phyloP scores from a whole-genome alignment of 2,329 filamentous ascomycete genomes.

The Pezicula rhizophila region DNA sequence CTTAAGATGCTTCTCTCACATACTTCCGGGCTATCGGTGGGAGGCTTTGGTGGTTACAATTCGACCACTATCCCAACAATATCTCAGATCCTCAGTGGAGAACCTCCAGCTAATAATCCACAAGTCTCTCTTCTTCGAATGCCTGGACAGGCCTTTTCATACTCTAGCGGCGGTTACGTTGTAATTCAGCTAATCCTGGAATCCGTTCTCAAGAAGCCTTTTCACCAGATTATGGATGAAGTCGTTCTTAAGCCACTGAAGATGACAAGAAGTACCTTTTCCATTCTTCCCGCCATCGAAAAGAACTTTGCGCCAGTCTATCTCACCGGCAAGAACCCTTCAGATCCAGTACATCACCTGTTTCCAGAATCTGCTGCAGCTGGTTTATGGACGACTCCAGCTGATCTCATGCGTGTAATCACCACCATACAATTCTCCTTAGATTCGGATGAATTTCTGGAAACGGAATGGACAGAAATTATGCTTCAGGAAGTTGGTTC shows the following conservation, averaged over 20 bases:
- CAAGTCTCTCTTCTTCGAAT: neutral
- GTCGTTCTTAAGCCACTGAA: constrained; percentile 3
- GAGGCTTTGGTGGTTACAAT: neutral
- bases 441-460: constrained; percentile 4
- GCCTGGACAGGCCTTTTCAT: constrained; percentile 6
- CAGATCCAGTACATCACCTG: neutral
- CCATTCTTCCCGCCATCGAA: constrained; percentile 1
- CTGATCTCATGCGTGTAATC: constrained; percentile 6
- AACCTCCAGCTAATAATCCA: constrained; percentile 4
- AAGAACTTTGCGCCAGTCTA: constrained; percentile 7
- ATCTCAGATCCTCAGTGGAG: constrained; percentile 5
- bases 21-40: constrained; percentile 4
- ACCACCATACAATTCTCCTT: constrained; percentile 4
- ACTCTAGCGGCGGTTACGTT: constrained; percentile 8
- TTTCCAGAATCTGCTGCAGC: constrained; percentile 7
- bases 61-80: neutral
- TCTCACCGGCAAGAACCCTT: neutral
- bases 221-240: constrained; percentile 6
- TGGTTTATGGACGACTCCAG: constrained; percentile 10
- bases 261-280: constrained; percentile 7
- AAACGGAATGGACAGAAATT: constrained; percentile 2
- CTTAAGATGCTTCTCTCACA: constrained; percentile 7
- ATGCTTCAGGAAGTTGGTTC: constrained; percentile 9
- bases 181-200: constrained; percentile 10
- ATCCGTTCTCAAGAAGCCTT: constrained; percentile 1